Evolutionary conservation across 2,329 filamentous ascomycete species (phyloP).

Genomic region (Parastagonospora nodorum): DNA sequence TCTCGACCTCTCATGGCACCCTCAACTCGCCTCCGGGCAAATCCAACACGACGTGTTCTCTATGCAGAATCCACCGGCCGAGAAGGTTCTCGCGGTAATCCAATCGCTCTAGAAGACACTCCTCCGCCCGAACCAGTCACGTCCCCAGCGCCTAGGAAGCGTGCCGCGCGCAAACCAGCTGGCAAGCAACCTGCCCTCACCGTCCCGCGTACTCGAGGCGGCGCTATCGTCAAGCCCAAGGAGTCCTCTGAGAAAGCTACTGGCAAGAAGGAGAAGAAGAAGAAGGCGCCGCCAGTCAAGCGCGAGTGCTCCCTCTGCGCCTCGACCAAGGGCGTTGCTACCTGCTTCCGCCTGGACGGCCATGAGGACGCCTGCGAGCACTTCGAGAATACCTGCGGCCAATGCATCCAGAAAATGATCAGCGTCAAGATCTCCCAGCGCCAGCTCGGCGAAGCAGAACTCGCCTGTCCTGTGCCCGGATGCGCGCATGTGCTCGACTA

Average conservation of each 20-base stretch:
- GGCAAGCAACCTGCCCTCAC: too few species aligned
- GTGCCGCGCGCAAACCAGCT: too few species aligned
- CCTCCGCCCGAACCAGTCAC: too few species aligned
- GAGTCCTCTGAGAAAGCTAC: neutral
- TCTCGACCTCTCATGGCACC: too few species aligned
- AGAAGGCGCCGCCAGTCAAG: slow-evolving; percentile 9
- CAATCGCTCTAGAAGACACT: too few species aligned
- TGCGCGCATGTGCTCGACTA: slow-evolving; percentile 18
- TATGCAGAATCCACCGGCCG: too few species aligned
- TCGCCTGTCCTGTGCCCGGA: slow-evolving; percentile 18
- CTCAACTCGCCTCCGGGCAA: too few species aligned
- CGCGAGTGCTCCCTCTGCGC: slow-evolving; percentile 28
- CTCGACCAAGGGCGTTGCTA: slow-evolving; percentile 6
- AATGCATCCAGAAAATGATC: slow-evolving; percentile 25
- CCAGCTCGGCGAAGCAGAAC: slow-evolving; percentile 15
- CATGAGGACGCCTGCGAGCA: slow-evolving; percentile 20
- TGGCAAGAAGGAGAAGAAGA: neutral
- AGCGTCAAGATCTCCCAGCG: slow-evolving; percentile 18
- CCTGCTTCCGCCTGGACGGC: slow-evolving; percentile 11
- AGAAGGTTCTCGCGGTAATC: too few species aligned
- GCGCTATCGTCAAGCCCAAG: neutral
- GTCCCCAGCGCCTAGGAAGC: too few species aligned
- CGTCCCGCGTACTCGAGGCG: too few species aligned
- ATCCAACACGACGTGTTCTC: too few species aligned
- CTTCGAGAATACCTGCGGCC: slow-evolving; percentile 22